These are phyloP conservation scores for Vitis rotundifolia DNA, from an alignment of 164 flowering plant genomes.

Conservation along the genomic window DNA sequence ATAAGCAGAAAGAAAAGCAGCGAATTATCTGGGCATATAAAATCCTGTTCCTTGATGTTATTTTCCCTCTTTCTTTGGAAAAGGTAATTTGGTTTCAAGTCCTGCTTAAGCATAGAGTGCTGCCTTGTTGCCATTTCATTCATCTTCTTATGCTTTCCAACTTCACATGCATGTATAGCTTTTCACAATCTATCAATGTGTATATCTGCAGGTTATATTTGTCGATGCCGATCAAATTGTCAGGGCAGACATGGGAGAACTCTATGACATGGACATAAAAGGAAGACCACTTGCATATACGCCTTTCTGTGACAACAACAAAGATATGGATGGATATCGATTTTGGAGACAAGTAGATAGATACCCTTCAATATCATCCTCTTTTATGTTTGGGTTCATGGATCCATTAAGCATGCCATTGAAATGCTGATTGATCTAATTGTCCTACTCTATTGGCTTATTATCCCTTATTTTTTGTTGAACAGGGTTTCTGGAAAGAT, in stretches of 20 bases:
- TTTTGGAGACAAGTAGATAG: constrained; percentile 97
- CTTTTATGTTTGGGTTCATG: neutral
- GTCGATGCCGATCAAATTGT: constrained; percentile 98
- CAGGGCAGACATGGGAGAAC: constrained; percentile 96
- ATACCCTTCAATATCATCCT: neutral
- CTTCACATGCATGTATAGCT: neutral
- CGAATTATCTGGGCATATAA: constrained; percentile 98
- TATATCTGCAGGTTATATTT: constrained; percentile 84
- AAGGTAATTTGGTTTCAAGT: constrained; percentile 50
- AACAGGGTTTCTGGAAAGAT: constrained; percentile 97
- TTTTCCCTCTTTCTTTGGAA: constrained; percentile 92
- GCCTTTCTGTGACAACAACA: constrained; percentile 97
- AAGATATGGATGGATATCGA: constrained; percentile 98
- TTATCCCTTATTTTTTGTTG: constrained; percentile 6
- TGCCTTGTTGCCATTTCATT: neutral
- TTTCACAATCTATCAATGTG: neutral
- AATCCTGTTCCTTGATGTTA: constrained; percentile 96
- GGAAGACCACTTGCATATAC: constrained; percentile 97
- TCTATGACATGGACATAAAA: constrained; percentile 93
- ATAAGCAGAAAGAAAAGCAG: constrained; percentile 97
- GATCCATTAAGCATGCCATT: neutral
- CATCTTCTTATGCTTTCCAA: neutral
- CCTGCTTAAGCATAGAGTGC: neutral
- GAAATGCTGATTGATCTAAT: neutral
- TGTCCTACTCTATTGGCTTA: neutral